Conservation (phyloP, 768 basidiomycete species). For the Tylopilus balloui region DNA sequence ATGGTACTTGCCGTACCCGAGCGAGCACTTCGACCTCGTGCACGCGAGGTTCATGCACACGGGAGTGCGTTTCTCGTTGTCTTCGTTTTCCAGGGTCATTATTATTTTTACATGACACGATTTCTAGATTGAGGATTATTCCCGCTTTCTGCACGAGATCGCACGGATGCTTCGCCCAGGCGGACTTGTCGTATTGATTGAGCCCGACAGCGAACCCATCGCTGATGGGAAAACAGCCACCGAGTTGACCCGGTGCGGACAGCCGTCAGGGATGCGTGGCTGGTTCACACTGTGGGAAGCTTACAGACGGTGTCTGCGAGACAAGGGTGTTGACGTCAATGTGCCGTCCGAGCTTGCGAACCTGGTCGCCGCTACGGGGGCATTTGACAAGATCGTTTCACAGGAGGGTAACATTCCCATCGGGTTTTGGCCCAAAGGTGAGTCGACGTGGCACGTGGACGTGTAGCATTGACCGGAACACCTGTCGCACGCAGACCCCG, state of each 20-base stretch:
- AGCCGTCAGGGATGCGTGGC: slow-evolving; percentile 42
- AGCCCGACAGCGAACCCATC: slow-evolving; percentile 52
- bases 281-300: slow-evolving; percentile 66
- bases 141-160: slow-evolving; percentile 55
- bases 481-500: slow-evolving; percentile 40
- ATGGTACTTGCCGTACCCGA: slow-evolving; percentile 57
- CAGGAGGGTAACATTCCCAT: slow-evolving; percentile 61
- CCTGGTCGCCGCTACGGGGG: slow-evolving; percentile 43
- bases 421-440: slow-evolving; percentile 66
- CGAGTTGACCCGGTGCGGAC: slow-evolving; percentile 30
- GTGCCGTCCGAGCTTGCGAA: slow-evolving; percentile 53
- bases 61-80: slow-evolving; percentile 37
- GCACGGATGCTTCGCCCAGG: slow-evolving; percentile 66
- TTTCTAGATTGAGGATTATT: slow-evolving; percentile 57
- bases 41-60: slow-evolving; percentile 67
- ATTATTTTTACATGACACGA: slow-evolving; percentile 2
- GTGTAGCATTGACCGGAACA: slow-evolving; percentile 8
- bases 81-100: neutral
- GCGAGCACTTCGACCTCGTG: slow-evolving; percentile 60
- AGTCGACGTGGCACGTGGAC: slow-evolving; percentile 9
- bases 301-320: slow-evolving; percentile 50
- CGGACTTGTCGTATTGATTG: slow-evolving; percentile 64
- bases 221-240: slow-evolving; percentile 42
- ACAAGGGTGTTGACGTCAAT: slow-evolving; percentile 50
- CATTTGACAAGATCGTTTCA: slow-evolving; percentile 53